These are phyloP conservation scores for Phytophthora pisi DNA, from an alignment of 352 stramenopile genomes.

Conservation along the genomic window DNA sequence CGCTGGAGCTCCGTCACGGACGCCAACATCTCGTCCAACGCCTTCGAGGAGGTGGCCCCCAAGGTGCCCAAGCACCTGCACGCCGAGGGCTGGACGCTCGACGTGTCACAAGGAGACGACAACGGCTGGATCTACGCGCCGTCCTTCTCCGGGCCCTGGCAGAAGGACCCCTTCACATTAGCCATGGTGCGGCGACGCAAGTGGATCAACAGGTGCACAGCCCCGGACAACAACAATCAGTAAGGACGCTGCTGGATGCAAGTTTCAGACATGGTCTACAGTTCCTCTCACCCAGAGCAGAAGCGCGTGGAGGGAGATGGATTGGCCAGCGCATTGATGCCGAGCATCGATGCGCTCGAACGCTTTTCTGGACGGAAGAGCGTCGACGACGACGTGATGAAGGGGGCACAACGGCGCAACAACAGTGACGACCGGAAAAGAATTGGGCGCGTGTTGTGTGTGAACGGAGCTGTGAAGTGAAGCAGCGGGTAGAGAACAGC, in stretches of 20 bases:
- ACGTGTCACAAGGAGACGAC: conserved; percentile 79
- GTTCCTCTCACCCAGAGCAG: background rate
- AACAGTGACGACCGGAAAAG: conserved; percentile 38
- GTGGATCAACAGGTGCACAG: conserved; percentile 81
- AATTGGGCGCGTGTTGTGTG: conserved; percentile 34
- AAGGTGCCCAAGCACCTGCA: conserved; percentile 58
- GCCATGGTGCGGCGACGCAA: conserved; percentile 81
- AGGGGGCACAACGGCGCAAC: conserved; percentile 16
- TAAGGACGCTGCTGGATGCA: conserved; percentile 8
- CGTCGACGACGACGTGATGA: conserved; percentile 7
- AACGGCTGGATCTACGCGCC: conserved; percentile 87
- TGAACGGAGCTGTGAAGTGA: conserved; percentile 13
- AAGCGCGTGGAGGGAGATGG: conserved; percentile 6
- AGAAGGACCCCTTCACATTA: conserved; percentile 75
- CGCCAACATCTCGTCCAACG: conserved; percentile 61
- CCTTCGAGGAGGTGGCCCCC: conserved; percentile 72
- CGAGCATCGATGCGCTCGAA: conserved; percentile 1
- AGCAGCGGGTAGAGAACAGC: conserved; percentile 13
- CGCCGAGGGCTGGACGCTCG: conserved; percentile 76
- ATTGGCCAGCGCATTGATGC: conserved; percentile 5
- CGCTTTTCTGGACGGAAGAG: conserved; percentile 6
- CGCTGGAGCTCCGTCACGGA: conserved; percentile 74
- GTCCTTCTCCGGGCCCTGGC: conserved; percentile 79
- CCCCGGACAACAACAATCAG: conserved; percentile 23
- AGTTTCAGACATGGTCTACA: conserved; percentile 5